A percentile compares a stretch with the other conserved stretches of the same genome.
These are phyloP conservation scores for Aspergillus ochraceoroseus DNA, from an alignment of 2,329 filamentous ascomycete genomes.

Conservation along the genomic window DNA sequence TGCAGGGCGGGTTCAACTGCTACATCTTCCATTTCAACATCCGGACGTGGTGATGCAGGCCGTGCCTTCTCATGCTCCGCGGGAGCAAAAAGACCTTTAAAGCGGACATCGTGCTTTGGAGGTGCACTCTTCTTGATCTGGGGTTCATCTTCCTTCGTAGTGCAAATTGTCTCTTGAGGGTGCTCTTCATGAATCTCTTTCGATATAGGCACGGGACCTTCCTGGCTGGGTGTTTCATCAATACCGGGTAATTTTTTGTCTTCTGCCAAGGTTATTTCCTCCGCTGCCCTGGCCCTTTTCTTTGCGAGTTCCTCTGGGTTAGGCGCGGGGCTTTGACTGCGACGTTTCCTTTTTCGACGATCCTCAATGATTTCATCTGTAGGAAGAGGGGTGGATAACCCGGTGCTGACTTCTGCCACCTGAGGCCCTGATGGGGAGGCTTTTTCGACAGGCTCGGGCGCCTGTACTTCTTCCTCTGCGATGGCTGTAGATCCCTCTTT, in stretches of 20 bases:
- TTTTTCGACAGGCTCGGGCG: constrained; percentile 14
- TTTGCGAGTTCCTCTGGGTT: constrained; percentile 50
- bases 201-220: constrained; percentile 18
- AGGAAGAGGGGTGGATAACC: constrained; percentile 28
- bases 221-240: constrained; percentile 12
- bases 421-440: constrained; percentile 19
- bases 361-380: constrained; percentile 47
- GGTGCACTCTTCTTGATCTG: constrained; percentile 21
- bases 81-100: constrained; percentile 46
- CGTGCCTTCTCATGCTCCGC: constrained; percentile 25
- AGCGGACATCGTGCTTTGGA: constrained; percentile 44
- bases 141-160: constrained; percentile 15
- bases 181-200: constrained; percentile 17
- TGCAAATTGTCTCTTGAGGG: constrained; percentile 22
- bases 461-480: constrained; percentile 22
- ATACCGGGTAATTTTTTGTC: constrained; percentile 20
- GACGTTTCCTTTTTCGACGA: constrained; percentile 61
- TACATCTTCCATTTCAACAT: constrained; percentile 33
- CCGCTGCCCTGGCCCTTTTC: constrained; percentile 54
- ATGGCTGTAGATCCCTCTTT: constrained; percentile 13
- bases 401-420: constrained; percentile 26
- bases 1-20: constrained; percentile 59
- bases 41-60: constrained; percentile 26
- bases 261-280: constrained; percentile 36
- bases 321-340: constrained; percentile 59